Percentiles rank a stretch among this genome's conserved stretches.
Conservation (phyloP, 129 eudicot genomes). For the Ambrosia trifida region DNA sequence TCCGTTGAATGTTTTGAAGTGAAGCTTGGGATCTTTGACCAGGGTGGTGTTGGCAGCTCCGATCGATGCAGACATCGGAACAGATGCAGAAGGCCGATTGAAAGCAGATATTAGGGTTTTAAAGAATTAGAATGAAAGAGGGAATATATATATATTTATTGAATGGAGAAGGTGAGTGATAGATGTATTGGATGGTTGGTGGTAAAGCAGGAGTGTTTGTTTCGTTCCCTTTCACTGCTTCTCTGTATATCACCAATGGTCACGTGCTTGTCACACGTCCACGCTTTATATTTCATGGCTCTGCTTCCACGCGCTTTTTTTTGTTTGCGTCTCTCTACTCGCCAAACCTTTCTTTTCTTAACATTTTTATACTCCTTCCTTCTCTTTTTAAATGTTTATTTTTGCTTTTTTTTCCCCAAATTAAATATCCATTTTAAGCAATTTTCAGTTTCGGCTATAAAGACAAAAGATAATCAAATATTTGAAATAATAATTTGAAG, state of each 20-base stretch:
- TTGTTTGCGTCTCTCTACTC: background rate
- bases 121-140: background rate
- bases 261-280: slow-evolving; percentile 39
- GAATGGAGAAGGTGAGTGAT: slow-evolving; percentile 4
- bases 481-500: too few species aligned
- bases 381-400: too few species aligned
- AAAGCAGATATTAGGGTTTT: slow-evolving; percentile 14
- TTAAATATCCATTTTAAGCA: too few species aligned
- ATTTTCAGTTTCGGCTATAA: too few species aligned
- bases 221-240: background rate
- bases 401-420: too few species aligned
- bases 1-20: slow-evolving; percentile 44
- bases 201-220: too few species aligned
- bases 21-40: slow-evolving; percentile 41
- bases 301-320: slow-evolving; percentile 21
- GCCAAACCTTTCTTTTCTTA: background rate
- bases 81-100: background rate
- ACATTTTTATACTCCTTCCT: too few species aligned
- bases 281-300: background rate
- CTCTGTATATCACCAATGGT: slow-evolving; percentile 8
- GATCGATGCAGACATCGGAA: slow-evolving; percentile 63
- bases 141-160: background rate
- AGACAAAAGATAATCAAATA: too few species aligned
- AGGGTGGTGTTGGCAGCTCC: slow-evolving; percentile 51
- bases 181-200: slow-evolving; percentile 19